These are phyloP conservation scores for Candida hispaniensis DNA, from an alignment of 805 yeast genomes.

Conservation along the genomic window DNA sequence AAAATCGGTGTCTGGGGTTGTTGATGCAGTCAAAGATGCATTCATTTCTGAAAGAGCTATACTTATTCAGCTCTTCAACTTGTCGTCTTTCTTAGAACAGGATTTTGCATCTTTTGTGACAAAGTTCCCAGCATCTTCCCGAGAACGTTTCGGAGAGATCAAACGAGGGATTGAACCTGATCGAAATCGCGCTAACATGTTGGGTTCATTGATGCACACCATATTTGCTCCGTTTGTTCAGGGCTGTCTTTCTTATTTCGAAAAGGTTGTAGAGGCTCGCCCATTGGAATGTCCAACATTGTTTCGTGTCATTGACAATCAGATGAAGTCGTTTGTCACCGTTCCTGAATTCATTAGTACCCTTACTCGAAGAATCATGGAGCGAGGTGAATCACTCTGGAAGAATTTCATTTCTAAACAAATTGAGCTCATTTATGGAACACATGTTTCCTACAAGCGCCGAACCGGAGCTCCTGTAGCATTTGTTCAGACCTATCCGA, in stretches of 20 bases:
- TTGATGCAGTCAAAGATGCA: conserved; percentile 11
- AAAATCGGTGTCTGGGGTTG: conserved; percentile 12
- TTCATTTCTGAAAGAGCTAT: conserved; percentile 37
- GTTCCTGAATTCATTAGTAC: conserved; percentile 55
- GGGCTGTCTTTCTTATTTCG: conserved; percentile 27
- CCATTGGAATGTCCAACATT: conserved; percentile 36
- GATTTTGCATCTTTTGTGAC: conserved; percentile 38
- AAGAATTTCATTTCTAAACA: conserved; percentile 46
- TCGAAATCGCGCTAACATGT: conserved; percentile 38
- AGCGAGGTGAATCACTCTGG: conserved; percentile 48
- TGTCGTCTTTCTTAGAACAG: conserved; percentile 31
- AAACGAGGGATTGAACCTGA: conserved; percentile 37
- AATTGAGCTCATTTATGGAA: conserved; percentile 35
- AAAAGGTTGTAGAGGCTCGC: conserved; percentile 30
- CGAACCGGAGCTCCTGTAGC: conserved; percentile 36
- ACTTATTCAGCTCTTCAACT: conserved; percentile 36
- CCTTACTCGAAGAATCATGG: conserved; percentile 41
- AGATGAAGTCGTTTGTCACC: conserved; percentile 33
- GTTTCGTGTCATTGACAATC: conserved; percentile 35
- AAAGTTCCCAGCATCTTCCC: conserved; percentile 18
- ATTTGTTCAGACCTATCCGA: conserved; percentile 39
- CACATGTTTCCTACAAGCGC: conserved; percentile 29
- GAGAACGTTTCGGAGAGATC: conserved; percentile 24
- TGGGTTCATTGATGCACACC: conserved; percentile 36
- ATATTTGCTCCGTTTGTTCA: conserved; percentile 36